phyloP scores from a whole-genome alignment of 345 rosid genomes.

The Linum tenue region DNA sequence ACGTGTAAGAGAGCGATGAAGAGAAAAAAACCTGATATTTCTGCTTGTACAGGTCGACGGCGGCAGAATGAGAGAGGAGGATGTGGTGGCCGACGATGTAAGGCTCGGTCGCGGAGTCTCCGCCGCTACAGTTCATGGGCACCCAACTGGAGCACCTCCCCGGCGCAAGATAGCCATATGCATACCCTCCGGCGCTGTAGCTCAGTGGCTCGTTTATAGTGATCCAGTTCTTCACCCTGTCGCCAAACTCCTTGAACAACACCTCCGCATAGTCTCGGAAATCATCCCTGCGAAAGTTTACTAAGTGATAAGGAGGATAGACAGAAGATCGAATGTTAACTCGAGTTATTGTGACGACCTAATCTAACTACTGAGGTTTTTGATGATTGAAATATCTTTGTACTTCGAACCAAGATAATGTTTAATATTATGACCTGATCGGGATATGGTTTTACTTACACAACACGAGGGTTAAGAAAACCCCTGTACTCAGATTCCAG shows the following conservation, averaged over 20 bases:
- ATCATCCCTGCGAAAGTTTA: constrained; percentile 1
- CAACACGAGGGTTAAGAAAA: constrained; percentile 10
- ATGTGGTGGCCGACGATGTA: background rate
- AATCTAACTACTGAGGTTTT: too few species aligned
- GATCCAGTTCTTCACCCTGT: constrained; percentile 1
- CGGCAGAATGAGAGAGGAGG: background rate
- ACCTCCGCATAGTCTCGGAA: constrained; percentile 3
- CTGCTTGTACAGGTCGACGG: background rate
- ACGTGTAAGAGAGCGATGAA: too few species aligned
- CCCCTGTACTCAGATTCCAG: background rate
- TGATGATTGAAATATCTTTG: too few species aligned
- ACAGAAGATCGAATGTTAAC: background rate
- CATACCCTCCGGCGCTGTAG: background rate
- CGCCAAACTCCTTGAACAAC: constrained; percentile 6
- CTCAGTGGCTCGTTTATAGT: background rate
- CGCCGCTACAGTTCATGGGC: background rate
- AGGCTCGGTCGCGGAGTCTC: background rate
- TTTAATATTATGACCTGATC: too few species aligned
- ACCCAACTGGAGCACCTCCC: background rate
- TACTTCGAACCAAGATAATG: too few species aligned
- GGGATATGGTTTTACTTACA: background rate
- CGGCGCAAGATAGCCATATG: background rate
- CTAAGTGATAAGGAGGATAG: too few species aligned
- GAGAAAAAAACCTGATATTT: background rate
- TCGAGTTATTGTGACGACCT: constrained; percentile 2